Percentiles rank a stretch among this genome's conserved stretches.
Evolutionary conservation across 345 rosid genomes (phyloP).

Genomic region (Eucalyptus albens): DNA sequence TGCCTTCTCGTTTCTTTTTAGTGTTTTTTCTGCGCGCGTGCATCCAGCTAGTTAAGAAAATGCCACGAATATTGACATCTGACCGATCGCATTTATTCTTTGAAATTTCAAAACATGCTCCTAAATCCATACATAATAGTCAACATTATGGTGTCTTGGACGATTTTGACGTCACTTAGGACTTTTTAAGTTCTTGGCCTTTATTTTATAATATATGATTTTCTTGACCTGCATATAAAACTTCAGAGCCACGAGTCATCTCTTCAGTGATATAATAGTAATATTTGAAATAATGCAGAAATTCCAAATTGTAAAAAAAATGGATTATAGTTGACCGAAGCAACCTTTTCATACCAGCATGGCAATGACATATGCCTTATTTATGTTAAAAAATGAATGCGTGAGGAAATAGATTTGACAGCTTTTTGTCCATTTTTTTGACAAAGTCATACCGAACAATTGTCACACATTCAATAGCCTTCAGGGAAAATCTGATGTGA

Average conservation of each 20-base stretch:
- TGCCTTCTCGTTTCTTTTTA: neutral
- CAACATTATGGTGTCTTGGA: neutral
- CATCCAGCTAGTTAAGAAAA: neutral
- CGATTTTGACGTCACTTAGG: neutral
- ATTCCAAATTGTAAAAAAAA: neutral
- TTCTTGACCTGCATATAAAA: neutral
- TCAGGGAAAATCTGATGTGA: fast-evolving
- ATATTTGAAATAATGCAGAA: neutral
- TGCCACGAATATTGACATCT: neutral
- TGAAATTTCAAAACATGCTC: neutral
- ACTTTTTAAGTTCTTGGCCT: neutral
- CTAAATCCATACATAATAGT: neutral
- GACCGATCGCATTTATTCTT: neutral
- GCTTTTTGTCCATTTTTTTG: neutral
- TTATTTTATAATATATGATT: neutral
- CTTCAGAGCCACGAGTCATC: neutral
- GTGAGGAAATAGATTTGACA: neutral
- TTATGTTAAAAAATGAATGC: neutral
- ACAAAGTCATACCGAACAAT: neutral
- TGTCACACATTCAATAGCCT: too few relatives aligned
- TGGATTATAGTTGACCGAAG: neutral
- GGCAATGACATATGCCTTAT: neutral
- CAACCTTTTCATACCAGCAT: neutral
- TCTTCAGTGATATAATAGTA: neutral
- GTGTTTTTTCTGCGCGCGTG: neutral